Evolutionary conservation across 129 eudicot species (phyloP).

Genomic region (Ambrosia artemisiifolia): DNA sequence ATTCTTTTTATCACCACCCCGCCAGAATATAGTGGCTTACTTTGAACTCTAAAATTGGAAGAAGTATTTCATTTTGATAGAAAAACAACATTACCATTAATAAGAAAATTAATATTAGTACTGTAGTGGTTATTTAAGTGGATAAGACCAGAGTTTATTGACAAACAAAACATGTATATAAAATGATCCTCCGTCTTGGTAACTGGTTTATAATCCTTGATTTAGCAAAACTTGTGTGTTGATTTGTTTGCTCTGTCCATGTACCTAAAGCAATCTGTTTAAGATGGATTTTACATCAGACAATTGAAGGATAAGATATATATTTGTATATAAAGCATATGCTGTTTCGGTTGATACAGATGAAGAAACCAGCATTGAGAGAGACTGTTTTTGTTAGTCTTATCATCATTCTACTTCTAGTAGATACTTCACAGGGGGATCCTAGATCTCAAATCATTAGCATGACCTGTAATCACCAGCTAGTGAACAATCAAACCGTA

Average conservation of each 20-base stretch:
- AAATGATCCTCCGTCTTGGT: too few species aligned
- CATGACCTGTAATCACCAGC: slow-evolving; percentile 25
- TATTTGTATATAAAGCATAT: neutral
- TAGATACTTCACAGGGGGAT: slow-evolving; percentile 38
- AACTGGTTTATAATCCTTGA: too few species aligned
- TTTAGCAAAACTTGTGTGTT: too few species aligned
- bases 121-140: neutral
- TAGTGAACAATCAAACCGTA: slow-evolving; percentile 12
- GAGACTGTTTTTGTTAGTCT: slow-evolving; percentile 2
- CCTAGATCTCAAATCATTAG: slow-evolving; percentile 47
- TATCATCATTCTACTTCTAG: slow-evolving; percentile 20
- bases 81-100: neutral
- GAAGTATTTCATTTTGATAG: neutral
- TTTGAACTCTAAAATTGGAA: neutral
- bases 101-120: neutral
- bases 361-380: slow-evolving; percentile 16
- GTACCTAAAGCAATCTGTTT: neutral
- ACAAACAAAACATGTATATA: neutral
- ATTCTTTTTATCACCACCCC: neutral
- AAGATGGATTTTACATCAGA: neutral
- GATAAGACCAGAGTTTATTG: neutral
- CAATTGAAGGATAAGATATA: too few species aligned
- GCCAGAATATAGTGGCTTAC: neutral
- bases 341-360: slow-evolving; percentile 8
- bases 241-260: too few species aligned